Base-by-base conservation (phyloP, 2,329 filamentous ascomycete genomes). In the Emydomyces testavorans region DNA sequence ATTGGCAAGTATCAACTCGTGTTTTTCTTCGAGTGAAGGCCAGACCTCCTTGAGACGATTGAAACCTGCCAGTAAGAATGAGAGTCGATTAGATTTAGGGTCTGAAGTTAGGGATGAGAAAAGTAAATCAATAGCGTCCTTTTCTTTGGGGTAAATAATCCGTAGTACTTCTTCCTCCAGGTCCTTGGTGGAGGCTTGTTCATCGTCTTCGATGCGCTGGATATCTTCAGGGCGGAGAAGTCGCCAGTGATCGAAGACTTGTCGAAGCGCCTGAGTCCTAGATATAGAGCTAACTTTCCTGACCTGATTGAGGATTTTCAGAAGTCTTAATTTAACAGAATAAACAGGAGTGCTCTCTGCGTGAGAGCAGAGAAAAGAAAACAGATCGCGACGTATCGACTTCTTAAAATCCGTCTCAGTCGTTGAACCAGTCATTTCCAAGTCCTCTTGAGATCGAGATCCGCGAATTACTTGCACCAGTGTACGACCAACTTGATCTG, bases 361-460 rank as follows among this genome's bases (percentile, higher is more conserved):
- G 62, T 95, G 89, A 23, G 80, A 81, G 43, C 82, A 78, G 7
- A 96, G 68, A 60, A 84, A 92, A 1, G 75, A 73, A 38, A 89
- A 71, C 8, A 94, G 68, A 4, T 80, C 75, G 2, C 77, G 68
- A 52, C 86, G 75, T 4, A 78, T 66, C 6, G 79, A 69, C 52
- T 85, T 73, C 57, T 80, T 82, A 43, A 82, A 53, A 44, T 80
- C 76, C 6, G 72, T 60, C 4, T 63, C 58, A 20, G 63, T 56
- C 2, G 54, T 71, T 15, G 71, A 67, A 38, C 67, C 67, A 16
- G 64, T 61, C 15, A 62, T 58, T 18, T 62, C 56, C 26, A 45
- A 38, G 49, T 53, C 55, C 3, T 28, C 34, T 16, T 40, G 35
- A 13, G 35, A 15, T 53, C 31, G 62, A 21, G 59, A 54, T 46